Conservation (phyloP, 2,329 filamentous ascomycete genomes). For the Pseudomassariella vexata region DNA sequence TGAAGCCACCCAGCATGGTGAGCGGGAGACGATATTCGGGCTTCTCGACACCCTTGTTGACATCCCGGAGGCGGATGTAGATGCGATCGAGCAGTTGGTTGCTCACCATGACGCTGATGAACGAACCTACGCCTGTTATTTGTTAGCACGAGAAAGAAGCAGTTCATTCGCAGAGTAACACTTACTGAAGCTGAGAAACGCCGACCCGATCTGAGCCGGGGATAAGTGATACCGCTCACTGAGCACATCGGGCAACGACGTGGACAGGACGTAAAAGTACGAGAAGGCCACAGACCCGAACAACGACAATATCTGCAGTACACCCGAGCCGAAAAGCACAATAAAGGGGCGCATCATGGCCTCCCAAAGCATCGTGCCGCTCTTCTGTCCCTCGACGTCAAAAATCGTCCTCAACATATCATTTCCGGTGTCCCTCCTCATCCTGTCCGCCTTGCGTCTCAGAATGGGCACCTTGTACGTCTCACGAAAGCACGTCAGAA, state of each 20-base stretch:
- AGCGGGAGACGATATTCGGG: constrained; percentile 53
- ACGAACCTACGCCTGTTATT: constrained; percentile 38
- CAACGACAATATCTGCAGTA: constrained; percentile 44
- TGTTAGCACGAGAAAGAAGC: constrained; percentile 8
- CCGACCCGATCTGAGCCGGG: constrained; percentile 43
- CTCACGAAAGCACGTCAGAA: constrained; percentile 49
- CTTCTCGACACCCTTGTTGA: constrained; percentile 31
- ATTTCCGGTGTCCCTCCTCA: constrained; percentile 25
- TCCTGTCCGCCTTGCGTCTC: constrained; percentile 29
- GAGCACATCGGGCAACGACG: constrained; percentile 46
- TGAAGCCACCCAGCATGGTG: constrained; percentile 37
- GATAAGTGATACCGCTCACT: constrained; percentile 41
- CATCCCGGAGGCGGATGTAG: constrained; percentile 40
- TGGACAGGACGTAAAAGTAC: constrained; percentile 48
- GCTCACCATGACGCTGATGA: constrained; percentile 40
- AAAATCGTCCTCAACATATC: constrained; percentile 22
- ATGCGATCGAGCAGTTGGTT: constrained; percentile 46
- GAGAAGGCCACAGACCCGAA: constrained; percentile 43
- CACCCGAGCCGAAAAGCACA: constrained; percentile 42
- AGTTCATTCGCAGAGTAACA: not conserved
- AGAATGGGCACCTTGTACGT: constrained; percentile 57
- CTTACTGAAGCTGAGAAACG: constrained; percentile 51
- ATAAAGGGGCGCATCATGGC: constrained; percentile 39
- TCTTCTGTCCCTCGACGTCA: constrained; percentile 18
- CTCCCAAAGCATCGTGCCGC: constrained; percentile 26